Base-by-base conservation (phyloP, 2,329 filamentous ascomycete genomes). In the Cercospora nicotianae region DNA sequence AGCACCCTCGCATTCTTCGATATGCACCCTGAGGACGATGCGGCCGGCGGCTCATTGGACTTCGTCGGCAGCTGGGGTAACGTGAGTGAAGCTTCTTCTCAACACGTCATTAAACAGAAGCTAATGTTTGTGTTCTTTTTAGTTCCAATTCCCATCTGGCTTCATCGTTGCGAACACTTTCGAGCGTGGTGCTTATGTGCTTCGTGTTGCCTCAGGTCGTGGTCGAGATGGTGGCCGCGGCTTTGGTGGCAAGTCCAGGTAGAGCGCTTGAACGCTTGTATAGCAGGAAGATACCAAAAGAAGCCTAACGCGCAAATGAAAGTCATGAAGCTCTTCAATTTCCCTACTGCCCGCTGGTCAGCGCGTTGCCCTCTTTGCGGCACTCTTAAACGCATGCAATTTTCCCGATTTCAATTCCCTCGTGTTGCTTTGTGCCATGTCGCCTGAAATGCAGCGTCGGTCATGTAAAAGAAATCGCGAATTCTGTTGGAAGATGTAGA, bases 101-200 rank as follows among this genome's bases (percentile, higher is more conserved):
- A 18, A 51, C 45, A 23, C 5, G 10, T 5, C 18, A 12, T 3
- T 51, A 23, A 20, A 8, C 7, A 18, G 45, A 51, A 55, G 23
- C 48, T 55, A 28, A 55, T 30, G 23, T 28, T 55, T 55, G 12
- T 55, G 5, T 28, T 55, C 23, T 2, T 9, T 28, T 6, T 9
- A 55, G 48, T 86, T 84, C 67, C 82, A 82, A 1, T 86, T 85
- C 74, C 80, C 80, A 73, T 82, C 79, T 0, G 84, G 84, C 2
- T 81, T 81, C 70, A 81, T 86, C 66, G 79, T 85, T 8, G 74
- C 86, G 68, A 85, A 86, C 76, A 83, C 80, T 1, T 85, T 85
- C 65, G 84, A 86, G 76, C 78, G 83, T 8, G 84, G 84, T 68
- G 78, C 74, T 16, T 80, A 79, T 68, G 76, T 79, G 30, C 64